These are phyloP conservation scores for Penicillium glabrum DNA, from an alignment of 2,329 filamentous ascomycete genomes.

Conservation along the genomic window DNA sequence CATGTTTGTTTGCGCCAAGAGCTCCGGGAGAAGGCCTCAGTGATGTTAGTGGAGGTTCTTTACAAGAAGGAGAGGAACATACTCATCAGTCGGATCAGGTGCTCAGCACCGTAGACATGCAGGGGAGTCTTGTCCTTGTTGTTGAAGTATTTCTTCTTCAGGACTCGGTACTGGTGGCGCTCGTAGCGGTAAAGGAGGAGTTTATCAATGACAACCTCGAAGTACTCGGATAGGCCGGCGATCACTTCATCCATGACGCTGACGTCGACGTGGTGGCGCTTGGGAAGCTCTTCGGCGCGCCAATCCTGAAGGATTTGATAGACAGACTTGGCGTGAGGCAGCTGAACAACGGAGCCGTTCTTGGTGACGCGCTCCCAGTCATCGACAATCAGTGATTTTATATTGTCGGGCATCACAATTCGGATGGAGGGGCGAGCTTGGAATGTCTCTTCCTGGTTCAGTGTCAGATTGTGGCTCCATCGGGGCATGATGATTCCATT, in stretches of 20 bases:
- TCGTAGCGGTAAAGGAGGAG: slow-evolving; percentile 94
- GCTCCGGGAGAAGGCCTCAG: slow-evolving; percentile 82
- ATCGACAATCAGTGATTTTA: slow-evolving; percentile 92
- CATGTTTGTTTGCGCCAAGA: slow-evolving; percentile 98
- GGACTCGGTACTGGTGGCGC: slow-evolving; percentile 78
- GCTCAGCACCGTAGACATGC: slow-evolving; percentile 91
- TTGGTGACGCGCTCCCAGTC: slow-evolving; percentile 99
- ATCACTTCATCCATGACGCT: slow-evolving; percentile 91
- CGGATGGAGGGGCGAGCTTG: slow-evolving; percentile 81
- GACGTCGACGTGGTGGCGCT: slow-evolving; percentile 66
- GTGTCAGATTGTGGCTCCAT: not conserved
- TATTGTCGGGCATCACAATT: slow-evolving; percentile 79
- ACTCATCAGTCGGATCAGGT: slow-evolving; percentile 87
- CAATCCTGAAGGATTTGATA: slow-evolving; percentile 80
- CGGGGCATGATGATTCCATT: not conserved
- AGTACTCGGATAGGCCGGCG: slow-evolving; percentile 85
- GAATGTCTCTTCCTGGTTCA: slow-evolving; percentile 79
- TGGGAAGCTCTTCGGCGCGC: slow-evolving; percentile 65
- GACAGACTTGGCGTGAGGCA: slow-evolving; percentile 76
- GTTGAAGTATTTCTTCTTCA: slow-evolving; percentile 68
- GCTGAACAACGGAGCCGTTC: slow-evolving; percentile 81
- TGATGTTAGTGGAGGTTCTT: not conserved
- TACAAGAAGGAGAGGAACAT: slow-evolving; percentile 34
- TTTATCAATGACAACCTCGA: slow-evolving; percentile 83
- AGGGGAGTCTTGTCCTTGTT: slow-evolving; percentile 66